Conservation (phyloP, 2,329 filamentous ascomycete species). For the Colletotrichum nymphaeae region DNA sequence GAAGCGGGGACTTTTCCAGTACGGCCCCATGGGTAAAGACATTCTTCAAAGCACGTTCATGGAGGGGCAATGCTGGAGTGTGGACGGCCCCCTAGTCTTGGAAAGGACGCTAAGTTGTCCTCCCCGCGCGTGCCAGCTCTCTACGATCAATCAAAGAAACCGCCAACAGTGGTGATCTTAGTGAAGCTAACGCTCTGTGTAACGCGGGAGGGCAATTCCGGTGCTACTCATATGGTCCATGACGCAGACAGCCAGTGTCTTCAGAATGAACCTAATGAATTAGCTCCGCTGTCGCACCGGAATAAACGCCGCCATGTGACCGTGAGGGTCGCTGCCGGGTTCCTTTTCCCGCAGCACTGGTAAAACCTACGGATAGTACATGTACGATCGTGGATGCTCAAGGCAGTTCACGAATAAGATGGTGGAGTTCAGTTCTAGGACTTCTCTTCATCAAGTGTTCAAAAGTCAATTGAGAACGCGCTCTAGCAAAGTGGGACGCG, state of each 20-base stretch:
- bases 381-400: no score
- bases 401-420: no score
- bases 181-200: neutral
- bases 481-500: slow-evolving; percentile 27
- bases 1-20: neutral
- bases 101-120: neutral
- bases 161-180: neutral
- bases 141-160: neutral
- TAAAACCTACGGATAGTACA: neutral
- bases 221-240: neutral
- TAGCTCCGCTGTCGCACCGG: neutral
- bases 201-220: neutral
- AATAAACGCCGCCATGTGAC: neutral
- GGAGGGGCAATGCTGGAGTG: neutral
- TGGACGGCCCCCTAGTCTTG: neutral
- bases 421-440: no score
- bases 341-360: neutral
- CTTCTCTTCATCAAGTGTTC: neutral
- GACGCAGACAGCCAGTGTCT: neutral
- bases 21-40: neutral
- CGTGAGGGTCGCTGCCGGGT: neutral
- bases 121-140: neutral
- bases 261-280: neutral
- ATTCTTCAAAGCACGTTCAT: neutral
- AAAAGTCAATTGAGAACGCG: neutral